phyloP scores from a whole-genome alignment of 805 yeast species.

The Sungouiozyma intestinalis region DNA sequence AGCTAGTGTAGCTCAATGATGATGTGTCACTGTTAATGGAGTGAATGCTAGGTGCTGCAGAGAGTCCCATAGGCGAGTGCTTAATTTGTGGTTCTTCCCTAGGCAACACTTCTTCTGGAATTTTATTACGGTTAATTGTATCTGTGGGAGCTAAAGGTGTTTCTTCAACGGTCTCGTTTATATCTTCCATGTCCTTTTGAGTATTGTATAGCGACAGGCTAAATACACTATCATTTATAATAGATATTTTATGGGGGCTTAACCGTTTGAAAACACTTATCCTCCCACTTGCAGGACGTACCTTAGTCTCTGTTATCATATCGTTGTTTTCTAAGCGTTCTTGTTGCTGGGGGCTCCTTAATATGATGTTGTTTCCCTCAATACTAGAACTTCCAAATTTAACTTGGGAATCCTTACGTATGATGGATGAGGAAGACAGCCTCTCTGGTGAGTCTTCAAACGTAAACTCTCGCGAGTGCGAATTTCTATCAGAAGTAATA shows the following conservation, averaged over 20 bases:
- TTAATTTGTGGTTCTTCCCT: conserved; percentile 1
- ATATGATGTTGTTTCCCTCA: not conserved
- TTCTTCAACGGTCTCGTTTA: not conserved
- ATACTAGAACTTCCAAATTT: not conserved
- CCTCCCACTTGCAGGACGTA: conserved; percentile 26
- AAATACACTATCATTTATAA: not conserved
- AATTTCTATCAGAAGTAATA: conserved; percentile 49
- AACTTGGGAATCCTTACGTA: not conserved
- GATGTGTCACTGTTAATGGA: conserved; percentile 20
- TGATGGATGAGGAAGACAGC: not conserved
- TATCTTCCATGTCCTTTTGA: not conserved
- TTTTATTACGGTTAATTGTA: not conserved
- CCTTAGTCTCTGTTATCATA: conserved; percentile 9
- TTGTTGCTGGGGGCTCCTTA: not conserved
- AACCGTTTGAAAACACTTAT: conserved; percentile 19
- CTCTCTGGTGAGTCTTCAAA: not conserved
- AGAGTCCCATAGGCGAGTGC: conserved; percentile 5
- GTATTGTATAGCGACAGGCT: not conserved
- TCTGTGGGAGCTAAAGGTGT: not conserved
- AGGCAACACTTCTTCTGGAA: conserved; percentile 5
- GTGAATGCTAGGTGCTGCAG: conserved; percentile 22
- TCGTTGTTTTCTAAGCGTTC: conserved; percentile 1
- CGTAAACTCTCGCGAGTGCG: conserved; percentile 24
- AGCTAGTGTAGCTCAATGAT: conserved; percentile 8
- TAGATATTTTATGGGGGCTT: conserved; percentile 2